Evolutionary conservation across 2,329 filamentous ascomycete species (phyloP).

Genomic region (Penicillium decumbens): DNA sequence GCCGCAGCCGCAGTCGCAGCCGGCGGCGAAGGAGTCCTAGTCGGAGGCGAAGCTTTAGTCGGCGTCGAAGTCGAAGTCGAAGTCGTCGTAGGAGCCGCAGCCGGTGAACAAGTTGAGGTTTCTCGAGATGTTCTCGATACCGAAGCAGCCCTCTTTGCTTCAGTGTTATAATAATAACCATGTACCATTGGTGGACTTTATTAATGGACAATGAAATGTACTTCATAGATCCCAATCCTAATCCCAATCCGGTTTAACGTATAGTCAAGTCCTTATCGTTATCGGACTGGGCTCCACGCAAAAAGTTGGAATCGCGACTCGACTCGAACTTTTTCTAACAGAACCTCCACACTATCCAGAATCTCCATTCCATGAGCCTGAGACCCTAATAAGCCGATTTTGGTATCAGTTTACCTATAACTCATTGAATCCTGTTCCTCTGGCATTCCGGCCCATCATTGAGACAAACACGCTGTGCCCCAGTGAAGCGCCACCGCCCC

Average conservation of each 20-base stretch:
- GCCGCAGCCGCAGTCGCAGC: constrained; percentile 23
- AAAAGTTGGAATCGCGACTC: constrained; percentile 23
- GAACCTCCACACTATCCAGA: background rate
- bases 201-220: background rate
- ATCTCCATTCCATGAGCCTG: too few species aligned
- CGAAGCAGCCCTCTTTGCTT: background rate
- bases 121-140: background rate
- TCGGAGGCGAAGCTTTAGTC: constrained; percentile 17
- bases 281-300: constrained; percentile 20
- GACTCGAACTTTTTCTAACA: constrained; percentile 3
- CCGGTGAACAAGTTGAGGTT: constrained; percentile 12
- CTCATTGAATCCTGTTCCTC: background rate
- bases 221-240: background rate
- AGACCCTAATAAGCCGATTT: background rate
- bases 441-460: background rate
- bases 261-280: constrained; percentile 19
- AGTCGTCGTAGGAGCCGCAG: constrained; percentile 18
- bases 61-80: constrained; percentile 19
- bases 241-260: background rate
- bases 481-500: background rate
- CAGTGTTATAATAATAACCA: constrained; percentile 6
- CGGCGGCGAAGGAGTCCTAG: constrained; percentile 17
- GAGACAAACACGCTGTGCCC: background rate
- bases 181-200: constrained; percentile 12
- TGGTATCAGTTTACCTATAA: too few species aligned